Percentiles rank a stretch among this genome's conserved stretches.
phyloP scores from a whole-genome alignment of 257 asterid genomes.

The Cynanchum wilfordii region DNA sequence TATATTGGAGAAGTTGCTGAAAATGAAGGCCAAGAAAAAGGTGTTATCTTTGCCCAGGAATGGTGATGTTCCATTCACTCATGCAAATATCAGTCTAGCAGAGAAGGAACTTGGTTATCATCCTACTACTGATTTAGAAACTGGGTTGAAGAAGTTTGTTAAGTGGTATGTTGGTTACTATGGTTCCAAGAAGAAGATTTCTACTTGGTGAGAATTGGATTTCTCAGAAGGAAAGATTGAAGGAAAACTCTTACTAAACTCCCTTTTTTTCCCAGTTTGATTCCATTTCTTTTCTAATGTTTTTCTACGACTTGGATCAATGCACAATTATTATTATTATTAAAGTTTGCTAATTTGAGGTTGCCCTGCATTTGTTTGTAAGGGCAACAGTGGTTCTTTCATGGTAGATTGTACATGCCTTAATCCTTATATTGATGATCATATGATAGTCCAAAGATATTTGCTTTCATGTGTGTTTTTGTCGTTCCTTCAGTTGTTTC shows the following conservation, averaged over 20 bases:
- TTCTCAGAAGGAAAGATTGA: not conserved
- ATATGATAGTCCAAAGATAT: no score
- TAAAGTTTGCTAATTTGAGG: constrained; percentile 4
- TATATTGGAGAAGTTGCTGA: constrained; percentile 64
- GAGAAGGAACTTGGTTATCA: constrained; percentile 59
- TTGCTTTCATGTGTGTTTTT: no score
- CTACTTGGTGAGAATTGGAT: constrained; percentile 33
- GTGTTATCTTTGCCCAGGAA: constrained; percentile 55
- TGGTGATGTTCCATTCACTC: constrained; percentile 68
- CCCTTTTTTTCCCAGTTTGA: not conserved
- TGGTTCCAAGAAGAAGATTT: constrained; percentile 54
- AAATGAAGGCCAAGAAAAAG: constrained; percentile 56
- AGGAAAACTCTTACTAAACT: not conserved
- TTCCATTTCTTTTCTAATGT: not conserved
- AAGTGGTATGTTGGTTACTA: constrained; percentile 65
- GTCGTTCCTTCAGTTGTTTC: no score
- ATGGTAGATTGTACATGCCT: no score
- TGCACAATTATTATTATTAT: not conserved
- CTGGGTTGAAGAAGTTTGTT: constrained; percentile 62
- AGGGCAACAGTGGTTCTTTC: not conserved
- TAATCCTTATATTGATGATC: no score
- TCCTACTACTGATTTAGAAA: constrained; percentile 57
- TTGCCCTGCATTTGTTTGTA: constrained; percentile 13
- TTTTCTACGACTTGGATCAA: constrained; percentile 2
- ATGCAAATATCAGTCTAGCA: constrained; percentile 67